Percentiles rank a stretch among this genome's conserved stretches.
These are phyloP conservation scores for Diaporthe sp. DNA, from an alignment of 2,329 filamentous ascomycete genomes.

Conservation along the genomic window DNA sequence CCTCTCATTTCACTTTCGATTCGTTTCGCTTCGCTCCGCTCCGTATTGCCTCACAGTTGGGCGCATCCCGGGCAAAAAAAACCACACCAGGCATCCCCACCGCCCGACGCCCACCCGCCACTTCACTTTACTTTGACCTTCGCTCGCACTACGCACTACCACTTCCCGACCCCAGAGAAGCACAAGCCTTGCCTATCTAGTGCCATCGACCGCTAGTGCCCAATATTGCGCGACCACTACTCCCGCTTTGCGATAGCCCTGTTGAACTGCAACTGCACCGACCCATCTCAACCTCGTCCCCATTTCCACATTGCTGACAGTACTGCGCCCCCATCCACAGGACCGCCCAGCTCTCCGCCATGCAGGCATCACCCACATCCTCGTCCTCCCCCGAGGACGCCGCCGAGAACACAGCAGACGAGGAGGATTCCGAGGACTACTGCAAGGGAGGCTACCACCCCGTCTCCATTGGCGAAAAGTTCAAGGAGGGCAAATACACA, in stretches of 20 bases:
- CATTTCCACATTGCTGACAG: conserved; percentile 42
- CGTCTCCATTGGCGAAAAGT: conserved; percentile 92
- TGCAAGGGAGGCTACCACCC: conserved; percentile 99
- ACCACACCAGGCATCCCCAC: conserved; percentile 7
- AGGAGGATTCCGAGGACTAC: conserved; percentile 99
- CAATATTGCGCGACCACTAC: conserved; percentile 4
- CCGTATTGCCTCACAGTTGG: conserved; percentile 29
- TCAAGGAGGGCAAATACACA: conserved; percentile 97
- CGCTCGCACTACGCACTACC: background rate
- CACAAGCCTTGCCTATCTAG: conserved; percentile 15
- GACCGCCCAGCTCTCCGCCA: conserved; percentile 65
- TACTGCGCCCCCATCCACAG: conserved; percentile 49
- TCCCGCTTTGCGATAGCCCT: conserved; percentile 12
- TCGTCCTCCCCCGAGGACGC: conserved; percentile 84
- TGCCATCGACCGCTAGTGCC: background rate
- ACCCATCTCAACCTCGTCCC: background rate
- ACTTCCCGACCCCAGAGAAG: background rate
- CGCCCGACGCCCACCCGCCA: conserved; percentile 17
- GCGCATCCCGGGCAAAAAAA: conserved; percentile 23
- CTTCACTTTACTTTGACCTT: conserved; percentile 16
- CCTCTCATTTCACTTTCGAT: background rate
- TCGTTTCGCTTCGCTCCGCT: conserved; percentile 8
- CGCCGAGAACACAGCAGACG: conserved; percentile 92
- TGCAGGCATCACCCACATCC: conserved; percentile 80
- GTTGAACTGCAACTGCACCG: conserved; percentile 8